Percentiles rank a stretch among this genome's conserved stretches.
These are phyloP conservation scores for Claviceps quebecensis DNA, from an alignment of 2,329 filamentous ascomycete species.

Conservation along the genomic window DNA sequence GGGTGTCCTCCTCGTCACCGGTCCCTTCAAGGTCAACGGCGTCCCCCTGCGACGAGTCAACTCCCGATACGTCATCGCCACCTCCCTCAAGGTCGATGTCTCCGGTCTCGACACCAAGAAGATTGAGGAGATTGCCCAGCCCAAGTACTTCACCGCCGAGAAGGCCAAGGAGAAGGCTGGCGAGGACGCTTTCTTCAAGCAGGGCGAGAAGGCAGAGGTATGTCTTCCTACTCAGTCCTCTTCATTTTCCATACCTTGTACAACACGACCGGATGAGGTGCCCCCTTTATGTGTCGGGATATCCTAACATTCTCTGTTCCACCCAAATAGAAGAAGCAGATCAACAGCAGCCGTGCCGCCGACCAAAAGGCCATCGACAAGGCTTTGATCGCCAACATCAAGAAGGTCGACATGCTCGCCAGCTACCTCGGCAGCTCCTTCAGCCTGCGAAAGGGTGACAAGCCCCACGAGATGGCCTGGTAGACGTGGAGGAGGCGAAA, in stretches of 20 bases:
- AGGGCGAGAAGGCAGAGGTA: conserved; percentile 96
- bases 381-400: conserved; percentile 86
- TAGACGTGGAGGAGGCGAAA: conserved; percentile 36
- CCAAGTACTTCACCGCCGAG: conserved; percentile 92
- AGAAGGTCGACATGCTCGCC: conserved; percentile 91
- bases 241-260: neutral
- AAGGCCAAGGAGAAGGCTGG: conserved; percentile 89
- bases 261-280: neutral
- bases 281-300: neutral
- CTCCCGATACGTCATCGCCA: conserved; percentile 86
- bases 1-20: conserved; percentile 97
- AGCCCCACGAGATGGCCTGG: conserved; percentile 99
- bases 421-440: conserved; percentile 93
- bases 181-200: conserved; percentile 99
- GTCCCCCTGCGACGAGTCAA: conserved; percentile 93
- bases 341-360: conserved; percentile 77
- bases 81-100: conserved; percentile 73
- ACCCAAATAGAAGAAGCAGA: conserved; percentile 76
- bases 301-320: neutral
- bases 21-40: conserved; percentile 99
- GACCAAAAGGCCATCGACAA: conserved; percentile 99
- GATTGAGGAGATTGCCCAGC: conserved; percentile 61
- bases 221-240: conserved; percentile 17
- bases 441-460: conserved; percentile 98
- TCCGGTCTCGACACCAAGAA: conserved; percentile 79